Base-by-base conservation (phyloP, 129 eudicot genomes). In the Artemisia argyi region DNA sequence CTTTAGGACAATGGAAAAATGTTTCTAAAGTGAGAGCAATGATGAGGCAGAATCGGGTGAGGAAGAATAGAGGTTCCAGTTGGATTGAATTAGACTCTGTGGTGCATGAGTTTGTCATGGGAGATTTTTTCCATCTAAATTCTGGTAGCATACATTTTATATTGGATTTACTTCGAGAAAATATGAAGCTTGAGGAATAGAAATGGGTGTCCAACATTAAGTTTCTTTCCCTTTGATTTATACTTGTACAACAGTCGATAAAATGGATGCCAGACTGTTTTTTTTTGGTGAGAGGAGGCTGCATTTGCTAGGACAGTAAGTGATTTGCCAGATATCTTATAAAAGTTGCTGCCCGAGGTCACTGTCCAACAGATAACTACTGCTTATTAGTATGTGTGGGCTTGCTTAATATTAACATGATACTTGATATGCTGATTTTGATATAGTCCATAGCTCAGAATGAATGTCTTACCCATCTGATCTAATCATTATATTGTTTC, bases 81-180 rank as follows among this genome's bases (percentile, higher is more conserved):
- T 85, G 90, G 90, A 85, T 84, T 65, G 81, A 81, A 76, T 74
- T 84, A 57, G 81, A 76, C 3, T 76, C 73, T 53, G 66, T 62
- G 61, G 78, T 85, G 50, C 66, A 79, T 76, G 87, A 82, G 75
- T 85, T 82, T 76, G 89, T 85, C 11, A 85, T 76, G 89, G 80
- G 80, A 51, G 84, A 85, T 69, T 17, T 51, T n/a, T 46, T 71
- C 28, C 78, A 75, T 76, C 57, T 58, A 17, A 59, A 69, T 35
- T 61, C 59, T 24, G 76, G 64, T n/a, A 71, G 75, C 20, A 48
- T 85, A 57, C 78, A 68, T 66, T 72, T 8, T 72, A 52, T 76
- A 32, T 65, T 82, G 73, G 66, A 73, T 68, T 53, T 85, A 54
- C 73, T 85, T 67, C 32, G 19, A 22, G 80, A 79, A 79, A 84